Conservation (phyloP, 192 early-diverging fungal genomes). For the Gryganskiella cystojenkinii region DNA sequence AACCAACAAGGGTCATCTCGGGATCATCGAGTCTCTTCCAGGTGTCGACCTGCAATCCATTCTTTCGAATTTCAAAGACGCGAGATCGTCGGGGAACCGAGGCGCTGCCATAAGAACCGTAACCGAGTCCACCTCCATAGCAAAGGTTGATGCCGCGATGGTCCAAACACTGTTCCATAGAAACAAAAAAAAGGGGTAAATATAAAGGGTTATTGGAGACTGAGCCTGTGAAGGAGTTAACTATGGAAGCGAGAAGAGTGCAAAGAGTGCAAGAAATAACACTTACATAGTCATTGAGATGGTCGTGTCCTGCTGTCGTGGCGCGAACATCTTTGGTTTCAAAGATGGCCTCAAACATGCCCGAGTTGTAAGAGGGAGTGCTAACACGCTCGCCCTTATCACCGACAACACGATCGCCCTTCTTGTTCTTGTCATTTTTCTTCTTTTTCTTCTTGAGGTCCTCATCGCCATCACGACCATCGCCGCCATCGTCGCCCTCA, state of each 20-base stretch:
- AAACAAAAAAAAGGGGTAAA: background rate
- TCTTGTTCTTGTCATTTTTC: background rate
- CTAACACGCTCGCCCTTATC: constrained; percentile 42
- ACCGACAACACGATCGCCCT: constrained; percentile 14
- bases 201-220: background rate
- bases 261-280: background rate
- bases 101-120: constrained; percentile 54
- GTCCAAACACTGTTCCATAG: constrained; percentile 41
- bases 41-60: constrained; percentile 50
- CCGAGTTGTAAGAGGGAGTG: constrained; percentile 40
- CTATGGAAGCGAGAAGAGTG: background rate
- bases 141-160: constrained; percentile 55
- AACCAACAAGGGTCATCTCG: constrained; percentile 39
- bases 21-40: constrained; percentile 58
- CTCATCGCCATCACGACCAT: constrained; percentile 2
- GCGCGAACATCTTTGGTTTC: constrained; percentile 42
- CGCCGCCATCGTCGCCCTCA: constrained; percentile 6
- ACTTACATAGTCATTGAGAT: constrained; percentile 51
- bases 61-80: constrained; percentile 45
- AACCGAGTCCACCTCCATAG: constrained; percentile 56
- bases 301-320: constrained; percentile 44
- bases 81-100: constrained; percentile 51
- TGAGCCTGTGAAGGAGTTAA: background rate
- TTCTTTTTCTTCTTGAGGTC: background rate
- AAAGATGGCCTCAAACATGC: constrained; percentile 45